These are phyloP conservation scores for Kodamaea fukazawae DNA, from an alignment of 805 yeast genomes.

Conservation along the genomic window DNA sequence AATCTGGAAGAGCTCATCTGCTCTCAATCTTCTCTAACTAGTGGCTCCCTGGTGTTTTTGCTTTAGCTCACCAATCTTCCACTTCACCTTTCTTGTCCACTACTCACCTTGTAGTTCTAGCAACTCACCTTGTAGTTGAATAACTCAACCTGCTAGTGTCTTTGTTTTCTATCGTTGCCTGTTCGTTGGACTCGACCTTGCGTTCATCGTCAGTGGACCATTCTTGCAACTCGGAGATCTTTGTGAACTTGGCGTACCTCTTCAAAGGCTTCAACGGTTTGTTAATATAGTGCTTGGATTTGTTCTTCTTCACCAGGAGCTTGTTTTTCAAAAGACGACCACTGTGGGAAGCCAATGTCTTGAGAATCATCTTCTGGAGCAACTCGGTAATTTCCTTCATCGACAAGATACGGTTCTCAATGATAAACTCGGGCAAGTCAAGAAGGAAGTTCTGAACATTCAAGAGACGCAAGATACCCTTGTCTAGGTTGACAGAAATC, in stretches of 20 bases:
- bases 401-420: conserved; percentile 31
- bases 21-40: too few species aligned
- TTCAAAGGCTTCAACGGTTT: conserved; percentile 23
- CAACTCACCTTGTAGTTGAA: too few species aligned
- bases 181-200: too few species aligned
- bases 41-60: too few species aligned
- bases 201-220: too few species aligned
- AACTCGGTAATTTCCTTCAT: conserved; percentile 34
- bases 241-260: conserved; percentile 22
- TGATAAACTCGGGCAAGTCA: conserved; percentile 32
- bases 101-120: too few species aligned
- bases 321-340: conserved; percentile 38
- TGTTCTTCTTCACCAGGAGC: conserved; percentile 16
- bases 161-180: too few species aligned
- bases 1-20: too few species aligned
- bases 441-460: conserved; percentile 38
- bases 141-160: too few species aligned
- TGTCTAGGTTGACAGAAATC: conserved; percentile 35
- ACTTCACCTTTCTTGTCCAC: too few species aligned
- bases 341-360: conserved; percentile 31
- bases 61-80: too few species aligned
- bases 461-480: conserved; percentile 33
- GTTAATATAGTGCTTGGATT: conserved; percentile 13
- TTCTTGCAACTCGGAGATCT: conserved; percentile 19
- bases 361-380: conserved; percentile 30